These are phyloP conservation scores for Cercospora berteroae DNA, from an alignment of 2,329 filamentous ascomycete species.

Conservation along the genomic window DNA sequence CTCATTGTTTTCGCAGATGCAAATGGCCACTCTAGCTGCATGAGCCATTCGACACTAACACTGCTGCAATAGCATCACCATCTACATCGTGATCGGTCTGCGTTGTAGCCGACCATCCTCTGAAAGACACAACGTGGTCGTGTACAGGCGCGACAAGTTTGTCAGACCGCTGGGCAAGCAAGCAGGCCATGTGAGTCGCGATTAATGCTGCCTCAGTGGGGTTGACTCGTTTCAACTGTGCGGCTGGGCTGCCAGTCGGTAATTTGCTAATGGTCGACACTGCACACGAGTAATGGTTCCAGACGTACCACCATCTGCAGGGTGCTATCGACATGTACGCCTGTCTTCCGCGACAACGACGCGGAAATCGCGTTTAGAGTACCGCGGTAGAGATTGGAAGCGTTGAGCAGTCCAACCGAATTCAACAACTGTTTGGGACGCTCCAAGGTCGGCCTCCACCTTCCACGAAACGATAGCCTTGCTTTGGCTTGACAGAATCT, in stretches of 20 bases:
- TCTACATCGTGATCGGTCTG: background rate
- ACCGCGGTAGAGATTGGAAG: background rate
- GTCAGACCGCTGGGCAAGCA: background rate
- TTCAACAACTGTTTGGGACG: background rate
- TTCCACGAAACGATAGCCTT: constrained; percentile 1
- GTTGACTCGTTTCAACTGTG: background rate
- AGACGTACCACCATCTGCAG: background rate
- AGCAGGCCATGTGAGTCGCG: background rate
- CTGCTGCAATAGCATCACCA: background rate
- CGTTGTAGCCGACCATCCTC: background rate
- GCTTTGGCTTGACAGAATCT: constrained; percentile 11
- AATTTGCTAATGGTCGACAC: background rate
- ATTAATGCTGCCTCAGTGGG: background rate
- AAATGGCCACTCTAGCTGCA: background rate
- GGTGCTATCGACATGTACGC: background rate
- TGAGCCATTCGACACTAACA: background rate
- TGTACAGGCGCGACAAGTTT: background rate
- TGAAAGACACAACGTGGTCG: background rate
- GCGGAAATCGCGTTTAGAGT: background rate
- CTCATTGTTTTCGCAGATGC: background rate
- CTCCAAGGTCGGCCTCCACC: background rate
- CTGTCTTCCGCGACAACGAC: background rate
- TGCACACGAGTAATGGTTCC: background rate
- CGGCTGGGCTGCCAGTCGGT: background rate
- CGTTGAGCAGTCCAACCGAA: background rate